These are phyloP conservation scores for Taiozyma sp. DNA, from an alignment of 1,139 yeast genomes.

Conservation along the genomic window DNA sequence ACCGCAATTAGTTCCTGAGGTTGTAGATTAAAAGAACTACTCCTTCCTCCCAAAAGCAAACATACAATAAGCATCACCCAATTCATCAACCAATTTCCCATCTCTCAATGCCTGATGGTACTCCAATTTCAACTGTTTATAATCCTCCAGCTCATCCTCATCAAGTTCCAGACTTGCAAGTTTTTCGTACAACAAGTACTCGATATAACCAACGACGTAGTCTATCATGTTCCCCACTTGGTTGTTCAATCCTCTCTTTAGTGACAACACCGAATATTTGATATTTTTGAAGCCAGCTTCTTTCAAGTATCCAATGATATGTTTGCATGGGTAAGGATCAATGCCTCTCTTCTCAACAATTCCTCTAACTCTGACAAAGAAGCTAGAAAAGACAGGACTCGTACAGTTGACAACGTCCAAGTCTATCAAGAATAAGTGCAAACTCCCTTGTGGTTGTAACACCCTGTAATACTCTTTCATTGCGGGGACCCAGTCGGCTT, in stretches of 20 bases:
- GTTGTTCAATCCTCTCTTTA: slow-evolving; percentile 17
- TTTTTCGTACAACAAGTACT: slow-evolving; percentile 12
- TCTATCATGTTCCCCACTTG: slow-evolving; percentile 21
- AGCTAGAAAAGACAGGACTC: slow-evolving; percentile 14
- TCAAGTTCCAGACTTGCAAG: slow-evolving; percentile 11
- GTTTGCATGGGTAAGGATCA: slow-evolving; percentile 27
- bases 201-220: slow-evolving; percentile 16
- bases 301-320: slow-evolving; percentile 20
- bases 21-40: not conserved
- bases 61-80: slow-evolving; percentile 22
- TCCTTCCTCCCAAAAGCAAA: slow-evolving; percentile 15
- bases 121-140: slow-evolving; percentile 13
- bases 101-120: slow-evolving; percentile 17
- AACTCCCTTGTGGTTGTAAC: slow-evolving; percentile 34
- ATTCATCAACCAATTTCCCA: slow-evolving; percentile 15
- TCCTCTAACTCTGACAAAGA: slow-evolving; percentile 23
- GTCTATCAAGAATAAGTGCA: slow-evolving; percentile 29
- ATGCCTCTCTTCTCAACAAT: slow-evolving; percentile 24
- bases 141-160: slow-evolving; percentile 12
- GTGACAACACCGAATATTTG: slow-evolving; percentile 16
- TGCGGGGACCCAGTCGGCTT: slow-evolving; percentile 29
- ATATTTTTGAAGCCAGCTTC: slow-evolving; percentile 29
- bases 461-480: slow-evolving; percentile 33
- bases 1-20: no score
- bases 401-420: slow-evolving; percentile 22